A percentile compares a stretch with the other conserved stretches of the same genome.
Evolutionary conservation across 805 yeast species (phyloP).

Genomic region (Henningerozyma blattae): DNA sequence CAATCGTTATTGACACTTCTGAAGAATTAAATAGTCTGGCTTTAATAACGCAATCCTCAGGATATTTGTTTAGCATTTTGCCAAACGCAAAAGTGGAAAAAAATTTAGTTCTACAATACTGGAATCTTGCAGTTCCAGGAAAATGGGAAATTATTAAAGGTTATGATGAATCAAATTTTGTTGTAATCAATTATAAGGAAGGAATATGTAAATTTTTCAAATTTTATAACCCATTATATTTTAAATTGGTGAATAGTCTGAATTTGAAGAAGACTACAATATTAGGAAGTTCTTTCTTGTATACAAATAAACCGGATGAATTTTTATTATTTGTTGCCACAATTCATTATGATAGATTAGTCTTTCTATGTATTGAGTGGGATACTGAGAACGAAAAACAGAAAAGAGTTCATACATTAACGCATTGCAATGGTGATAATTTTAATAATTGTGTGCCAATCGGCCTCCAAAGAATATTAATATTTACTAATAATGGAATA

Average conservation of each 20-base stretch:
- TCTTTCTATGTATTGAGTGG: conserved; percentile 20
- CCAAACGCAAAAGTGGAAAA: conserved; percentile 4
- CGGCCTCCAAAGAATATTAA: conserved; percentile 9
- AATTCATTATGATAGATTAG: conserved; percentile 9
- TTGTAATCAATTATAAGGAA: conserved; percentile 6
- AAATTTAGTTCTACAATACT: conserved; percentile 11
- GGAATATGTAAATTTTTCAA: conserved; percentile 15
- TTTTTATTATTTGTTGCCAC: conserved; percentile 13
- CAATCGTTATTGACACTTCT: conserved; percentile 6
- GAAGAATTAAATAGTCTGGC: conserved; percentile 3
- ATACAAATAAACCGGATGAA: neutral
- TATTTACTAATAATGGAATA: conserved; percentile 6
- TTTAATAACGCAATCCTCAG: conserved; percentile 9
- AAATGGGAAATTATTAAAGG: conserved; percentile 11
- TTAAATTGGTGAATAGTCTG: conserved; percentile 14
- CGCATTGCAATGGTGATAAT: conserved; percentile 10
- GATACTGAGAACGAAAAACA: conserved; percentile 6
- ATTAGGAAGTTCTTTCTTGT: conserved; percentile 10
- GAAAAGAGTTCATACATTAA: conserved; percentile 18
- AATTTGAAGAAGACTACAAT: conserved; percentile 10
- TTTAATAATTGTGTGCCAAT: conserved; percentile 12
- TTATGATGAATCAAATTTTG: conserved; percentile 7
- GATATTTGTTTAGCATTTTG: conserved; percentile 8
- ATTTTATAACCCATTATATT: conserved; percentile 7
- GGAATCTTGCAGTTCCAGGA: conserved; percentile 9